Conservation (phyloP, 768 basidiomycete genomes). For the Megacollybia marginata region DNA sequence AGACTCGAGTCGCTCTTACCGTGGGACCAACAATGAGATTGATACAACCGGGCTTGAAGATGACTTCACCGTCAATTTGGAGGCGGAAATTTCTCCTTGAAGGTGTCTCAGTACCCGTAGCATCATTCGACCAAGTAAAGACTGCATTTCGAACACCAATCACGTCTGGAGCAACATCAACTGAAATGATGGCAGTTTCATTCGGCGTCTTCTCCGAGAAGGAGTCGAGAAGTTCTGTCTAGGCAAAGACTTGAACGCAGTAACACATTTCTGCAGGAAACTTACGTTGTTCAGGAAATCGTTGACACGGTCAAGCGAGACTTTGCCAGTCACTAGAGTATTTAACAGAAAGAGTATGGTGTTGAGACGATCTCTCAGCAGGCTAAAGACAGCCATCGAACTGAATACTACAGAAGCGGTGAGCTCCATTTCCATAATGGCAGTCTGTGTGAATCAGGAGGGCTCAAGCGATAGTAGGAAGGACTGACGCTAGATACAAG, state of each 20-base stretch:
- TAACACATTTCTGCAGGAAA: background rate
- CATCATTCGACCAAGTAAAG: conserved; percentile 48
- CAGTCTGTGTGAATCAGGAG: background rate
- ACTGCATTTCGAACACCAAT: conserved; percentile 48
- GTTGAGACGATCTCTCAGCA: conserved; percentile 30
- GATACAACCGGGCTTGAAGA: conserved; percentile 41
- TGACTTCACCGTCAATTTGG: conserved; percentile 41
- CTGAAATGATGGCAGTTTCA: too few relatives aligned
- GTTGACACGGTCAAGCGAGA: conserved; percentile 32
- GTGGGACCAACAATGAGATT: conserved; percentile 39
- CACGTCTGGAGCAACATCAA: conserved; percentile 1
- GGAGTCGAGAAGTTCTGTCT: conserved; percentile 43
- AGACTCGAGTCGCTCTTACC: too few relatives aligned
- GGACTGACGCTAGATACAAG: background rate
- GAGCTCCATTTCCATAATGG: conserved; percentile 5
- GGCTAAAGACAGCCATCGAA: conserved; percentile 36
- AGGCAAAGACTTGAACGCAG: too few relatives aligned
- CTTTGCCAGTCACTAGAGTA: conserved; percentile 26
- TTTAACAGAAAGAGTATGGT: conserved; percentile 5
- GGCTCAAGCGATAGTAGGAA: background rate
- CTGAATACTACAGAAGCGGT: conserved; percentile 17
- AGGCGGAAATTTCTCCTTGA: conserved; percentile 42
- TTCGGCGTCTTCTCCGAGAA: conserved; percentile 20
- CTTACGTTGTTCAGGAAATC: conserved; percentile 1
- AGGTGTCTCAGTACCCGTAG: conserved; percentile 29